These are phyloP conservation scores for Penicillium psychrosexuale DNA, from an alignment of 2,329 filamentous ascomycete species.

Conservation along the genomic window DNA sequence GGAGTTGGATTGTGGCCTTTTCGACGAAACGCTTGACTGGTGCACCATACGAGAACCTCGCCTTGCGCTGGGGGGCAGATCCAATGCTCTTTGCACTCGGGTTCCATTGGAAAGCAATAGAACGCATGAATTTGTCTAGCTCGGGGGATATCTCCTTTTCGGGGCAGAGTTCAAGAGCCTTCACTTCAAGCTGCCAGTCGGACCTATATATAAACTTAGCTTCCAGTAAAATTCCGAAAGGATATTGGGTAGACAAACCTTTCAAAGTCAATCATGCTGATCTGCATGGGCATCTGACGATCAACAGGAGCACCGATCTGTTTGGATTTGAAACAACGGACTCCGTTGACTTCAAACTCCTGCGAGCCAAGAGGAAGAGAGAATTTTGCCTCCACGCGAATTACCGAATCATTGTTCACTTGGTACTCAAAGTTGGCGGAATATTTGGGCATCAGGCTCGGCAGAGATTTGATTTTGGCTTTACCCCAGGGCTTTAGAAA, in stretches of 20 bases:
- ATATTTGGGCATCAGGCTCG: constrained; percentile 31
- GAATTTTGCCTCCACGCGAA: constrained; percentile 42
- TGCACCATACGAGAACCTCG: constrained; percentile 27
- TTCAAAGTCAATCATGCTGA: constrained; percentile 38
- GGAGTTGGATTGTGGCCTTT: constrained; percentile 40
- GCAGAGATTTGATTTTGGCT: constrained; percentile 21
- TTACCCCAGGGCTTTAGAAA: constrained; percentile 28
- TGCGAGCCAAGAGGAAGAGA: constrained; percentile 25
- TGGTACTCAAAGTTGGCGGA: constrained; percentile 44
- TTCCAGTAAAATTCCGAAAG: background rate
- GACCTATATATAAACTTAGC: constrained; percentile 23
- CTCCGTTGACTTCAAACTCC: constrained; percentile 34
- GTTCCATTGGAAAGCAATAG: constrained; percentile 2
- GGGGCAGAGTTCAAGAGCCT: constrained; percentile 38
- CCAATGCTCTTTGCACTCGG: constrained; percentile 19
- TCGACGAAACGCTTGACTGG: constrained; percentile 37
- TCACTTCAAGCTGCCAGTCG: constrained; percentile 44
- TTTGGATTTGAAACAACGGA: constrained; percentile 37
- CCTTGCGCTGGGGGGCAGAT: constrained; percentile 27
- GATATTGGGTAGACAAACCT: constrained; percentile 24
- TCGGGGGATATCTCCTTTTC: constrained; percentile 10
- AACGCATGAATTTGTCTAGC: constrained; percentile 3
- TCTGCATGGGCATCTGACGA: constrained; percentile 32
- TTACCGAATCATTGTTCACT: constrained; percentile 25
- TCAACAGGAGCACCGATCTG: constrained; percentile 19